Evolutionary conservation across 768 basidiomycete genomes (phyloP).

Genomic region (Auriscalpium vulgare): DNA sequence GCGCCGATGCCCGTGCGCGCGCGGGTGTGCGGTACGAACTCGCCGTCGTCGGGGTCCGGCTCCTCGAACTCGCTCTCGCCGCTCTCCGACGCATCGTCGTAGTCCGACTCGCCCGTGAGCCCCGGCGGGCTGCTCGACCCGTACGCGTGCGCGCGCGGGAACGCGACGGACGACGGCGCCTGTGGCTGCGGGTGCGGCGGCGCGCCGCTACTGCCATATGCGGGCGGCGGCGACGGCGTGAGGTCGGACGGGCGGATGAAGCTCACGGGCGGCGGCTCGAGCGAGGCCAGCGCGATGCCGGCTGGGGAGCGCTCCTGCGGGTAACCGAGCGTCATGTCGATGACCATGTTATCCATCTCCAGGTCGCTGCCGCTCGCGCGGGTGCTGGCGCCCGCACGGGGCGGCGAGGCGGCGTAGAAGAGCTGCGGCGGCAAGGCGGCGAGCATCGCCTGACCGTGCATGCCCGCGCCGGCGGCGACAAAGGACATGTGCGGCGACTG

Average conservation of each 20-base stretch:
- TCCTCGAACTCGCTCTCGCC: constrained; percentile 13
- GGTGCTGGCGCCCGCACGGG: too few relatives aligned
- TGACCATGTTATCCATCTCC: background rate
- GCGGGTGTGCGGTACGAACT: constrained; percentile 4
- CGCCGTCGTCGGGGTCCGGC: constrained; percentile 8
- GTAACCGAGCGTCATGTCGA: background rate
- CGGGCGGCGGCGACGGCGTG: background rate
- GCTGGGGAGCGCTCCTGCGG: background rate
- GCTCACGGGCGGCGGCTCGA: background rate
- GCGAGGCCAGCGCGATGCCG: background rate
- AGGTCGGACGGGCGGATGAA: background rate
- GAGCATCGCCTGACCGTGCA: too few relatives aligned
- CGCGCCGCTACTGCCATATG: background rate
- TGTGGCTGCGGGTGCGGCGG: background rate
- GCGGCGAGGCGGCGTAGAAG: too few relatives aligned
- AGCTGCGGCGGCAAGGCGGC: too few relatives aligned
- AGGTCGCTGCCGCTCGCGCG: background rate
- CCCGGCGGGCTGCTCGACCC: constrained; percentile 15
- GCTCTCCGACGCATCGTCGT: constrained; percentile 9
- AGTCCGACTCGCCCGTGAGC: constrained; percentile 9
- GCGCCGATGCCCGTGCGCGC: background rate
- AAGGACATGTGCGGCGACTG: background rate
- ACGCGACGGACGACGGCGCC: background rate
- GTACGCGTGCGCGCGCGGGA: background rate
- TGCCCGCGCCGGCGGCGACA: background rate